Evolutionary conservation across 306 rosid genomes (phyloP), one percentile per base, ranked within the genome.

Genomic region (Arachis hypogaea): DNA sequence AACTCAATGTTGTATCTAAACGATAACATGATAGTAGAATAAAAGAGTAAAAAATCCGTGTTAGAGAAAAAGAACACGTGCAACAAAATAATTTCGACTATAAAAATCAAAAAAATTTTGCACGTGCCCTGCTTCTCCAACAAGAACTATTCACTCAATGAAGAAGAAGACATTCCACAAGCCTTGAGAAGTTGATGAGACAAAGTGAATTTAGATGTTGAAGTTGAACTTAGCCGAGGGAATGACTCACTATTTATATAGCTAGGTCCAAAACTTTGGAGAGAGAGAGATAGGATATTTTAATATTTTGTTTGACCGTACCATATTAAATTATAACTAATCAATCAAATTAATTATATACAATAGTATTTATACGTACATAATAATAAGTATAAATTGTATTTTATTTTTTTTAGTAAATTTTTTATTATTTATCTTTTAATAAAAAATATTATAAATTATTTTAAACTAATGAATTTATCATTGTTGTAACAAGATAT

Each of bases 101-200:
- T 60, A 75, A 61, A 78, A 73, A 76, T 69, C 50, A 52, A 40
- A 5, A 72, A 12, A 6, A 66, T 42, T 45, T 52, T 94, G 98
- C 99, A 94, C 98, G 99, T 94, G 99, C 99, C 98, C 99, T 94
- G 98, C 96, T 94, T 94, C 99, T 94, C 99, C 99, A 94, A 74
- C 99, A 73, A 79, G 91, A 87, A 81, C 71, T 83, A 71, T 90
- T 73, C 93, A 82, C 89, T 94, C 79, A 69, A 14, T 72, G 71
- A 75, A 70, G 54, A 66, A 11, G 6, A 46, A 47, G 4, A 49
- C 55, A 49, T 4, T 49, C 36, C 36, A 41, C 22, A 58, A 38
- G 40, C 66, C 10, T 56, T 33, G 49, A 49, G 49, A 58, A 55
- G 44, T 18, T 36, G 75, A 77, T 54, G 42, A 67, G 28, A 52